phyloP scores from a whole-genome alignment of 495 filamentous ascomycete genomes.

The Hyphodiscus hymeniophilus region DNA sequence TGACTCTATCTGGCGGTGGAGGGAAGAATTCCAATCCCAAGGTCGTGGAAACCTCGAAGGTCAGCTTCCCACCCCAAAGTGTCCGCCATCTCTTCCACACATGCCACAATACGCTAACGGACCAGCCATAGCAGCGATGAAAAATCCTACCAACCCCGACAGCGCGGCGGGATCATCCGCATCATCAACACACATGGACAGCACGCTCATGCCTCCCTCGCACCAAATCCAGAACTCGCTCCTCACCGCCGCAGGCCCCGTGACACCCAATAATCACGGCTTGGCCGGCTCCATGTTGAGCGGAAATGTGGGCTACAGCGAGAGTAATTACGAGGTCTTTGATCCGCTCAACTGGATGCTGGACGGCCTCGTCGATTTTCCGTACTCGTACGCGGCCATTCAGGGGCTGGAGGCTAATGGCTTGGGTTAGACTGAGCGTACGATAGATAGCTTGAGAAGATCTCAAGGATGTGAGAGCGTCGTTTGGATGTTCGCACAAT shows the following conservation, averaged over 20 bases:
- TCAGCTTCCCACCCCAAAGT: too few species aligned
- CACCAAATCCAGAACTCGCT: slow-evolving; percentile 25
- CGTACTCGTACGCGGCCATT: slow-evolving; percentile 44
- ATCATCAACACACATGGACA: slow-evolving; percentile 50
- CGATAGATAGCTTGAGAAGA: too few species aligned
- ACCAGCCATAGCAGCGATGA: slow-evolving; percentile 52
- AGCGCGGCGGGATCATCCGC: slow-evolving; percentile 65
- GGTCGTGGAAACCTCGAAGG: slow-evolving; percentile 72
- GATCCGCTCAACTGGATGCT: slow-evolving; percentile 89
- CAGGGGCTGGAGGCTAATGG: slow-evolving; percentile 22
- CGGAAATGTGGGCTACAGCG: slow-evolving; percentile 19
- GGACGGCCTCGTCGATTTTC: slow-evolving; percentile 75
- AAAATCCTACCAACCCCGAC: slow-evolving; percentile 82
- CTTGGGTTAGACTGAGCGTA: slow-evolving; percentile 13
- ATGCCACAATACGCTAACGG: slow-evolving; percentile 4
- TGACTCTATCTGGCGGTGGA: slow-evolving; percentile 90
- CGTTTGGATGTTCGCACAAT: too few species aligned
- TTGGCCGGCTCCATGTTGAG: slow-evolving; percentile 15
- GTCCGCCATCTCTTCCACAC: too few species aligned
- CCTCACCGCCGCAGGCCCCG: slow-evolving; percentile 11
- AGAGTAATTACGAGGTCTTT: slow-evolving; percentile 26
- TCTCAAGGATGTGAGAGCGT: too few species aligned
- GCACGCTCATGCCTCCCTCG: slow-evolving; percentile 37
- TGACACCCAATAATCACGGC: slow-evolving; percentile 16
- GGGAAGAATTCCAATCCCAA: slow-evolving; percentile 75